A percentile compares a stretch with the other conserved stretches of the same genome.
phyloP scores from a whole-genome alignment of 352 stramenopile species.

The Phytophthora aleatoria region DNA sequence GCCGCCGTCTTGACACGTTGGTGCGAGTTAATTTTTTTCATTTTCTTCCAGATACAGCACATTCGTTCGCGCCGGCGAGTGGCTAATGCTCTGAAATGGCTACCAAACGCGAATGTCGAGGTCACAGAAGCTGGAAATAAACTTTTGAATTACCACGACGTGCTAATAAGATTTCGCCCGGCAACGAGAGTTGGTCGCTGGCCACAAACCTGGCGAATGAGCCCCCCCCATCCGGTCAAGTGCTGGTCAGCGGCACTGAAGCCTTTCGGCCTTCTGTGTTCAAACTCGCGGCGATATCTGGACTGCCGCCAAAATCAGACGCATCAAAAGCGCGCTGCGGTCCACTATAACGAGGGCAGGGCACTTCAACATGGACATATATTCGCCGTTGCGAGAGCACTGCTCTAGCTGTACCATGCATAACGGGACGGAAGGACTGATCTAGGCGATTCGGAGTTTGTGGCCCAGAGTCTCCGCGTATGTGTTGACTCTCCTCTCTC shows the following conservation, averaged over 20 bases:
- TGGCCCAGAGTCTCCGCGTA: background rate
- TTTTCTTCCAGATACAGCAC: background rate
- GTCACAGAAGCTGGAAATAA: slow-evolving; percentile 1
- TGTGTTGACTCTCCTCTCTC: background rate
- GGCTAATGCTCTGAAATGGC: slow-evolving; percentile 18
- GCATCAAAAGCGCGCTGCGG: slow-evolving; percentile 16
- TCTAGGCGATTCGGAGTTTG: slow-evolving; percentile 7
- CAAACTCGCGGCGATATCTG: slow-evolving; percentile 36
- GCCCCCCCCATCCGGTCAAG: slow-evolving; percentile 11
- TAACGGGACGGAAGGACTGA: slow-evolving; percentile 15
- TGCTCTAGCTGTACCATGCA: slow-evolving; percentile 1
- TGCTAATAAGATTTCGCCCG: background rate
- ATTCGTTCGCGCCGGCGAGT: slow-evolving; percentile 15
- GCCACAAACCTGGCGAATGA: slow-evolving; percentile 37
- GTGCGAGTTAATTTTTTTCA: background rate
- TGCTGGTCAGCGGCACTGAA: slow-evolving; percentile 27
- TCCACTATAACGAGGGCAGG: slow-evolving; percentile 14
- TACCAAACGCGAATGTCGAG: slow-evolving; percentile 11
- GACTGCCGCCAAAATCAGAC: slow-evolving; percentile 8
- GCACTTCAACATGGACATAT: slow-evolving; percentile 12
- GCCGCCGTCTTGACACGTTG: slow-evolving; percentile 14
- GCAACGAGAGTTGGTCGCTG: slow-evolving; percentile 21
- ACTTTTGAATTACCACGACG: background rate
- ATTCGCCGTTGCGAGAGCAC: background rate
- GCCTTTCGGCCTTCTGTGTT: slow-evolving; percentile 25